A percentile compares a stretch with the other conserved stretches of the same genome.
Conservation (phyloP, 768 basidiomycete genomes). For the Hypholoma fasciculare region DNA sequence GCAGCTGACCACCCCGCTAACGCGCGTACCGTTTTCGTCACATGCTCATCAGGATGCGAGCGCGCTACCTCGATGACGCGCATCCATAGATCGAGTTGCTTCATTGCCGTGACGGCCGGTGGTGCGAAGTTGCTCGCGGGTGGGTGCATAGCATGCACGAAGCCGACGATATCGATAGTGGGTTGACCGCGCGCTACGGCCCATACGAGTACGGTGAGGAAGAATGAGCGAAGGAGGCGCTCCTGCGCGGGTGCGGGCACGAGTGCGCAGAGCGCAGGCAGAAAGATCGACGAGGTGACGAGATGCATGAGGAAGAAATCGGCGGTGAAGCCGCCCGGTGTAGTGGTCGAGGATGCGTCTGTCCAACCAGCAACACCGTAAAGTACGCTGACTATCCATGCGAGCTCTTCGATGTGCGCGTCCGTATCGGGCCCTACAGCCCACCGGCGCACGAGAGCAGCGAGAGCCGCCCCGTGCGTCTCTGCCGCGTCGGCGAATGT, state of each 20-base stretch:
- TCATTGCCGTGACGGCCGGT: constrained; percentile 26
- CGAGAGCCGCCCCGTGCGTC: constrained; percentile 40
- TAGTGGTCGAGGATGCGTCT: constrained; percentile 24
- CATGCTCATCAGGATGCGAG: constrained; percentile 57
- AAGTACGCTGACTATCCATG: constrained; percentile 53
- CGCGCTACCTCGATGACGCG: constrained; percentile 52
- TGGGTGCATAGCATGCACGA: constrained; percentile 33
- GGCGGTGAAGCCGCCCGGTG: constrained; percentile 37
- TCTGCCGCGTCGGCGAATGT: constrained; percentile 34
- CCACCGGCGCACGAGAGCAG: constrained; percentile 45
- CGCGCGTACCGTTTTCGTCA: constrained; percentile 37
- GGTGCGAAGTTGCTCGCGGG: constrained; percentile 20
- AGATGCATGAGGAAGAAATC: constrained; percentile 67
- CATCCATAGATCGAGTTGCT: constrained; percentile 52
- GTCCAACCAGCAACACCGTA: constrained; percentile 59
- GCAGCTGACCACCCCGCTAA: constrained; percentile 27
- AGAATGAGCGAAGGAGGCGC: constrained; percentile 59
- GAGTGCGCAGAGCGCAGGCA: constrained; percentile 46
- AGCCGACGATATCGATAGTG: constrained; percentile 45
- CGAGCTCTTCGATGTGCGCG: constrained; percentile 58
- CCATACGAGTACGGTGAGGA: constrained; percentile 49
- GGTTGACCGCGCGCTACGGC: constrained; percentile 61
- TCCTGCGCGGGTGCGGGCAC: constrained; percentile 44
- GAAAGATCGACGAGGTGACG: constrained; percentile 65
- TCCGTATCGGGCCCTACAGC: constrained; percentile 27